Conservation (phyloP, 2,329 filamentous ascomycete species). For the Lasiodiplodia gonubiensis region DNA sequence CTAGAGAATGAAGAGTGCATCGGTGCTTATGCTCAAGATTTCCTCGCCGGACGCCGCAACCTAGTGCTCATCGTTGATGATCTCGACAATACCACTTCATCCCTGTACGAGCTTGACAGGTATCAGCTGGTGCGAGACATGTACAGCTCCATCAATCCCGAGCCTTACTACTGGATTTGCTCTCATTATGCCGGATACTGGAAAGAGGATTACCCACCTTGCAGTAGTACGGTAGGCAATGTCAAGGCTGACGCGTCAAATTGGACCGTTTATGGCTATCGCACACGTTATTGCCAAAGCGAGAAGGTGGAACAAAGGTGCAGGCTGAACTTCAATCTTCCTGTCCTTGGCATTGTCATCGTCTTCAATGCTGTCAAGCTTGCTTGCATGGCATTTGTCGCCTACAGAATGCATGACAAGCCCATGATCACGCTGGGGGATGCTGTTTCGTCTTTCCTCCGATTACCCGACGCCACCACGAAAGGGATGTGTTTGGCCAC, state of each 20-base stretch:
- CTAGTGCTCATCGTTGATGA: background rate
- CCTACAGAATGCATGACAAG: background rate
- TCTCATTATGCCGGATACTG: background rate
- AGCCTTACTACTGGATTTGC: background rate
- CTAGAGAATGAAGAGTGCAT: background rate
- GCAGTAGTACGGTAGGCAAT: background rate
- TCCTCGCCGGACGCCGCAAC: background rate
- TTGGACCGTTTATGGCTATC: background rate
- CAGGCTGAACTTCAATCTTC: constrained; percentile 16
- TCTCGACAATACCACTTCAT: background rate
- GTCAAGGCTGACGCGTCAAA: background rate
- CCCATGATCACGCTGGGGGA: constrained; percentile 2
- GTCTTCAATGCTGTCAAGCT: constrained; percentile 11
- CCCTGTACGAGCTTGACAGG: background rate
- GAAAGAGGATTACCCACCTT: background rate
- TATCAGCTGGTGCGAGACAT: background rate
- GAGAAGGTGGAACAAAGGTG: constrained; percentile 8
- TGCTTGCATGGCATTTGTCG: background rate
- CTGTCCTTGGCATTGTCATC: background rate
- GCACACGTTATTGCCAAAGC: background rate
- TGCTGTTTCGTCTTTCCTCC: constrained; percentile 7
- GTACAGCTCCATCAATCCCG: background rate
- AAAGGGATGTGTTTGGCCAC: background rate
- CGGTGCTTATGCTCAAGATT: background rate
- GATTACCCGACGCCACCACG: background rate